These are phyloP conservation scores for Clavispora fructus DNA, from an alignment of 805 yeast species.

Conservation along the genomic window DNA sequence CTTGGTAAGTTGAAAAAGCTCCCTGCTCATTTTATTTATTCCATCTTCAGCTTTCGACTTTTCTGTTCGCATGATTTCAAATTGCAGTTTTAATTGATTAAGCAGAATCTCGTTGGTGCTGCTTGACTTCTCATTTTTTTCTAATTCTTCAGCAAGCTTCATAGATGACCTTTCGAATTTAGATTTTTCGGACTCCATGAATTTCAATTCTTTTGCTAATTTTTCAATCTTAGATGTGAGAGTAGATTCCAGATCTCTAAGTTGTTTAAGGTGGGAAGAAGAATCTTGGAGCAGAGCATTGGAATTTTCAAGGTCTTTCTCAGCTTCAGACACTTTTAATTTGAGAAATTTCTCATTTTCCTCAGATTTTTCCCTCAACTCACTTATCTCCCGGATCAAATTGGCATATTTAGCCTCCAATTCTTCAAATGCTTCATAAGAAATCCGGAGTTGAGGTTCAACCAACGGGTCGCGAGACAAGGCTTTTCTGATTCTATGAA, in stretches of 20 bases:
- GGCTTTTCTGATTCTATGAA: constrained; percentile 59
- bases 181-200: constrained; percentile 25
- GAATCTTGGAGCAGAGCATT: constrained; percentile 13
- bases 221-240: constrained; percentile 16
- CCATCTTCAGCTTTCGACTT: constrained; percentile 77
- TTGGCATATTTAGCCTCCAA: constrained; percentile 33
- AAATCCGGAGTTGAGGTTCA: constrained; percentile 64
- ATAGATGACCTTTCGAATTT: constrained; percentile 26
- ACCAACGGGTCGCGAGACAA: constrained; percentile 66
- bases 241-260: constrained; percentile 17
- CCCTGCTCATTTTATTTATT: constrained; percentile 85
- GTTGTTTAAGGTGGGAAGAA: constrained; percentile 14
- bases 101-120: constrained; percentile 19
- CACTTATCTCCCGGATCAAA: constrained; percentile 19
- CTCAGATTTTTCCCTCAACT: constrained; percentile 15
- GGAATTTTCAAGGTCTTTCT: constrained; percentile 17
- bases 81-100: constrained; percentile 26
- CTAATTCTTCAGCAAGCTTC: constrained; percentile 26
- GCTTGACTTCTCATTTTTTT: constrained; percentile 24
- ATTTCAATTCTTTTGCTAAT: constrained; percentile 17
- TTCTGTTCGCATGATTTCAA: constrained; percentile 30
- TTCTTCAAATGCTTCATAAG: constrained; percentile 55
- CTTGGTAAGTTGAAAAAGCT: constrained; percentile 59
- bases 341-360: constrained; percentile 17
- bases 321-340: constrained; percentile 10